Conservation (phyloP, 305 asterid genomes). For the Fraxinus velutina region DNA sequence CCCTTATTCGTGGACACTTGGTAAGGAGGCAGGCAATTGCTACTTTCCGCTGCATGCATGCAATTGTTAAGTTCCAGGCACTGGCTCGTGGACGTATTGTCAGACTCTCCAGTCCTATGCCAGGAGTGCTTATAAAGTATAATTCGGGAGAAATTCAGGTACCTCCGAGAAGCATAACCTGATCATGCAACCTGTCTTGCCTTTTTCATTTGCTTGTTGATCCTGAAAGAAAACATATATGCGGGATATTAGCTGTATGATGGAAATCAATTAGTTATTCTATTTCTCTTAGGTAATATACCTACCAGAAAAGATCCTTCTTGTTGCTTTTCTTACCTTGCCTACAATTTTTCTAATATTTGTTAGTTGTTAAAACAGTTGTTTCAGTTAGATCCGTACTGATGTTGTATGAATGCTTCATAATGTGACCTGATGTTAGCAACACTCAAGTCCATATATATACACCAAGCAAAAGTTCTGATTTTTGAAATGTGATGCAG, state of each 20-base stretch:
- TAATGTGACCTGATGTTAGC: not conserved
- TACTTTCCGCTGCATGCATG: slow-evolving; percentile 46
- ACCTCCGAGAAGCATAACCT: not conserved
- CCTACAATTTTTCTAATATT: not conserved
- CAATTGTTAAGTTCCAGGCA: slow-evolving; percentile 67
- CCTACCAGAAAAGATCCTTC: not conserved
- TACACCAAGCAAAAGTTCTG: not conserved
- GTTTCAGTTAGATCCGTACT: not conserved
- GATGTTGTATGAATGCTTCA: not conserved
- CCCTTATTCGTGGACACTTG: slow-evolving; percentile 56
- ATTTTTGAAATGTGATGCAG: not conserved
- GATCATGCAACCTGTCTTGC: slow-evolving; percentile 7
- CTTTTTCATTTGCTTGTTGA: not conserved
- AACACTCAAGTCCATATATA: not conserved
- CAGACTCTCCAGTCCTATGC: slow-evolving; percentile 37
- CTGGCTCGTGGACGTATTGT: slow-evolving; percentile 48
- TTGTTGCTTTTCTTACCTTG: not conserved
- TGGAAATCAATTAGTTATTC: not conserved
- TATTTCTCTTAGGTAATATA: not conserved
- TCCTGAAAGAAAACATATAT: not conserved
- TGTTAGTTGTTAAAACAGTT: not conserved
- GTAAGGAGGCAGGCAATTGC: slow-evolving; percentile 72
- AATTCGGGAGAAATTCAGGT: slow-evolving; percentile 22
- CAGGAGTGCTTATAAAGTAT: slow-evolving; percentile 27
- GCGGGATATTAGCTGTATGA: not conserved